phyloP scores from a whole-genome alignment of 768 basidiomycete species.

The Dendrothele bispora region DNA sequence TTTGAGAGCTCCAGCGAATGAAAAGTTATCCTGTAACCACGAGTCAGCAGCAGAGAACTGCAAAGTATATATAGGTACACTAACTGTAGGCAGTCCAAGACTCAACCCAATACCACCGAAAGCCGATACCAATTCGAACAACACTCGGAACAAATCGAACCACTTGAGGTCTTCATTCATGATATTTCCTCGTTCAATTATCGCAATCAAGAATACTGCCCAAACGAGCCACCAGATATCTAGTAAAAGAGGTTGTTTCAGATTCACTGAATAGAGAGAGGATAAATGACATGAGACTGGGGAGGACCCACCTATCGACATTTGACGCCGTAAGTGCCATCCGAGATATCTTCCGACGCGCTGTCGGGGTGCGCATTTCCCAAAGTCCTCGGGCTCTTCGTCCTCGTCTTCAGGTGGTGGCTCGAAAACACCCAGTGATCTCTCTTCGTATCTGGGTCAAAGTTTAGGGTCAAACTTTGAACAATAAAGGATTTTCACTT shows the following conservation, averaged over 20 bases:
- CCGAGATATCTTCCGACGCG: slow-evolving; percentile 42
- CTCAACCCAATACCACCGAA: slow-evolving; percentile 72
- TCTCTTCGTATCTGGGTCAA: slow-evolving; percentile 59
- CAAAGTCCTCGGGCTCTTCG: slow-evolving; percentile 43
- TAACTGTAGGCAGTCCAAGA: slow-evolving; percentile 55
- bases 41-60: not conserved
- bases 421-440: slow-evolving; percentile 68
- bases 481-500: slow-evolving; percentile 12
- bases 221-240: slow-evolving; percentile 85
- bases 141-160: slow-evolving; percentile 58
- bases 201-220: slow-evolving; percentile 69
- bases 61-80: slow-evolving; percentile 9
- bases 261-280: not conserved
- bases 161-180: slow-evolving; percentile 56
- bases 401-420: slow-evolving; percentile 48
- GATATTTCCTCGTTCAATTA: slow-evolving; percentile 64
- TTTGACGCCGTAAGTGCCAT: slow-evolving; percentile 67
- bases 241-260: slow-evolving; percentile 16
- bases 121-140: slow-evolving; percentile 68
- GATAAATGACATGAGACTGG: not conserved
- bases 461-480: not conserved
- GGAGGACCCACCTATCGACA: slow-evolving; percentile 46
- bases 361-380: slow-evolving; percentile 36
- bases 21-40: slow-evolving; percentile 49
- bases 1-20: slow-evolving; percentile 61